A percentile compares a stretch with the other conserved stretches of the same genome.
Evolutionary conservation across 1,139 yeast species (phyloP).

Genomic region (Sugiyamaella paludigena): DNA sequence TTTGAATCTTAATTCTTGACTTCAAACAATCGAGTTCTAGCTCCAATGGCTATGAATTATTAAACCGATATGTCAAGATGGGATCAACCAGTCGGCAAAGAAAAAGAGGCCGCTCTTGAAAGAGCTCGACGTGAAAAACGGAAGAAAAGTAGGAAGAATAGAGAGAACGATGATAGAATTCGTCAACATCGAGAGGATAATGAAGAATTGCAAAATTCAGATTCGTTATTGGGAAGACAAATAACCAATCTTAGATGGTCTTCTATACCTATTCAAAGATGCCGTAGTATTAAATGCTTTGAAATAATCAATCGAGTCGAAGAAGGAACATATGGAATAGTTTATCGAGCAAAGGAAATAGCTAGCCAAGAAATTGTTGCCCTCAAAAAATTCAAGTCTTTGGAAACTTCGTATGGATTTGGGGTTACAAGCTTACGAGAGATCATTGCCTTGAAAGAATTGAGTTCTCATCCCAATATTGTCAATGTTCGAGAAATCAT

Average conservation of each 20-base stretch:
- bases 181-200: not conserved
- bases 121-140: slow-evolving; percentile 3
- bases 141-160: not conserved
- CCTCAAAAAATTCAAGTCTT: slow-evolving; percentile 53
- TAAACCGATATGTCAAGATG: slow-evolving; percentile 2
- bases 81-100: not conserved
- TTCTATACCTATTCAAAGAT: slow-evolving; percentile 4
- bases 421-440: slow-evolving; percentile 87
- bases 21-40: no score
- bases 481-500: slow-evolving; percentile 70
- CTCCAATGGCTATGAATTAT: no score
- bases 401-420: slow-evolving; percentile 59
- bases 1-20: no score
- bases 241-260: not conserved
- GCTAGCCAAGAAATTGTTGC: slow-evolving; percentile 57
- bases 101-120: slow-evolving; percentile 5
- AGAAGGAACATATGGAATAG: slow-evolving; percentile 49
- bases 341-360: slow-evolving; percentile 50
- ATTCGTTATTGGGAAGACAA: not conserved
- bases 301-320: slow-evolving; percentile 36
- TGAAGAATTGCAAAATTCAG: no score
- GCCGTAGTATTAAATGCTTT: slow-evolving; percentile 18
- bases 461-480: slow-evolving; percentile 58
- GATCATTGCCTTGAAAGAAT: slow-evolving; percentile 61
- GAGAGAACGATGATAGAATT: not conserved